These are phyloP conservation scores for Ascochyta fabae DNA, from an alignment of 2,329 filamentous ascomycete genomes.

Conservation along the genomic window DNA sequence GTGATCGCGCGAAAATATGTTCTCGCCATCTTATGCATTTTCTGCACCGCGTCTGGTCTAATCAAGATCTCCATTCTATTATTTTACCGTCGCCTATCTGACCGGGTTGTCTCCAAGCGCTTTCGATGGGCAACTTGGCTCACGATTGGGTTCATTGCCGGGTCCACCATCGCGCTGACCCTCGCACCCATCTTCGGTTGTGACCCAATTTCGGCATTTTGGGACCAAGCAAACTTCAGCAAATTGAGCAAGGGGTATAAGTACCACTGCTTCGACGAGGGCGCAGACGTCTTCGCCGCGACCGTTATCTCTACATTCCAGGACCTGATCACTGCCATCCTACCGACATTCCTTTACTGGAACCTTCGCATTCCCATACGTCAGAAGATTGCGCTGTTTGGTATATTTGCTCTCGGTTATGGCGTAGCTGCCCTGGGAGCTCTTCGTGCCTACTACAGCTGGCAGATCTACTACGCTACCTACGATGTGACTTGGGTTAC, in stretches of 20 bases:
- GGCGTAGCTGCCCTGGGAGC: slow-evolving; percentile 32
- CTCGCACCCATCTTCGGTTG: slow-evolving; percentile 40
- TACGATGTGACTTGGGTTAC: slow-evolving; percentile 41
- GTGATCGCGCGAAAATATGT: slow-evolving; percentile 36
- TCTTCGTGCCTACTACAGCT: slow-evolving; percentile 37
- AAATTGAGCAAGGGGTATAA: slow-evolving; percentile 32
- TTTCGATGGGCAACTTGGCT: slow-evolving; percentile 37
- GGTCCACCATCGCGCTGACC: slow-evolving; percentile 35
- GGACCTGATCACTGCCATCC: slow-evolving; percentile 39
- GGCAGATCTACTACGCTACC: slow-evolving; percentile 36
- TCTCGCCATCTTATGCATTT: slow-evolving; percentile 34
- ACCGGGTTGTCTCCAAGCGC: slow-evolving; percentile 31
- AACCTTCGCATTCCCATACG: slow-evolving; percentile 37
- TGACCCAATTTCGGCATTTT: slow-evolving; percentile 40
- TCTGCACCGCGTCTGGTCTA: slow-evolving; percentile 36
- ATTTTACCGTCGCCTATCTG: slow-evolving; percentile 39
- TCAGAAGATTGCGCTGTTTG: slow-evolving; percentile 39
- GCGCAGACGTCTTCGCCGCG: slow-evolving; percentile 37
- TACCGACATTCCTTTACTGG: slow-evolving; percentile 44
- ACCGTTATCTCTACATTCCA: slow-evolving; percentile 37
- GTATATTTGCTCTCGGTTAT: slow-evolving; percentile 44
- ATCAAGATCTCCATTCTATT: slow-evolving; percentile 46
- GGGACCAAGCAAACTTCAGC: slow-evolving; percentile 33
- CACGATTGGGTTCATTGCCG: slow-evolving; percentile 36
- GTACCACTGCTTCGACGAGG: slow-evolving; percentile 43